Evolutionary conservation across 1,284 basidiomycete genomes (phyloP), one percentile per base, ranked within the genome.

Genomic region (Peniophora sp.): DNA sequence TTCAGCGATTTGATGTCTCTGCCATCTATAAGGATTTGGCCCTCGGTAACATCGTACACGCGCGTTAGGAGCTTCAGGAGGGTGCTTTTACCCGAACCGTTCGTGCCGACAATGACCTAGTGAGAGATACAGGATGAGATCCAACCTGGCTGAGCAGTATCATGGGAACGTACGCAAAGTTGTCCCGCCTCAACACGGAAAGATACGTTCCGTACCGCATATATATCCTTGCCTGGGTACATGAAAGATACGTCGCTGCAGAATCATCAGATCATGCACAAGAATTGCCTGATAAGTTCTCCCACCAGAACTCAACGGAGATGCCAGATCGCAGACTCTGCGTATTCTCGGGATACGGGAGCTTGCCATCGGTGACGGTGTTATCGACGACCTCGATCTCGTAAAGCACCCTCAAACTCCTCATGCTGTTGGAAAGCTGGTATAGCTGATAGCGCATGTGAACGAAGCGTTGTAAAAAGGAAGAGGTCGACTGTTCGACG

Each of bases 11-110:
- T 74, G 55, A 89, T 85, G 57, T 87, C 78, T 47, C 67, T 65
- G 6, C 74, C 81, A 54, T 88, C 76, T 24, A 90, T 65, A 18
- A 87, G 64, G 49, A 90, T 88, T 47, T 71, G 62, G 22, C 87
- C 87, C 49, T 83, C 80, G 2, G 68, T 69, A 1, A 79, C 72
- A 56, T 90, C 86, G 57, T 88, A 86, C 34, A 90, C 62, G 18
- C 87, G 78, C 20, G 79, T 66, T 22, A 88, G 74, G 34, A 90
- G 71, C 60, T 89, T 89, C 34, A 90, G 67, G 37, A 89, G 78
- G 1, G 87, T 90, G 58, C 81, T 85, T 65, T 90, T 90, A 1
- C 86, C 86, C 0, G 82, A 85, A 8, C 87, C 87, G 58, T 90
- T 90, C 12, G 72, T 71, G 2, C 88, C 88, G 0, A 91, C 83